These are phyloP conservation scores for Hanseniaspora opuntiae DNA, from an alignment of 805 yeast genomes.

Conservation along the genomic window DNA sequence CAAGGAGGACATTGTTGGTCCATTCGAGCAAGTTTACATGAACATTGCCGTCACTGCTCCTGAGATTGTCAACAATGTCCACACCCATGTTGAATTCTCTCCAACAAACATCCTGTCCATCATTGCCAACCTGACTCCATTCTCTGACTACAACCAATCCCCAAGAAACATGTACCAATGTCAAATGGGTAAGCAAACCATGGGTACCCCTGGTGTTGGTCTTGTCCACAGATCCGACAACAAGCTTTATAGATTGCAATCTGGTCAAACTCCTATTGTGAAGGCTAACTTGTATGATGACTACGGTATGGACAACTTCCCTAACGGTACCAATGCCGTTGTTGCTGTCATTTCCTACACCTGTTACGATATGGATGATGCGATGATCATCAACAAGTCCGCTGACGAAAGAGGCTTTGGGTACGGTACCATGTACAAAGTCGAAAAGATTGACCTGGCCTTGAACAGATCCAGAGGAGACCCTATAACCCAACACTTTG, in stretches of 20 bases:
- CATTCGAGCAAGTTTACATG: constrained; percentile 96
- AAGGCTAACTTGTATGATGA: constrained; percentile 87
- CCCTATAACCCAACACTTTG: constrained; percentile 86
- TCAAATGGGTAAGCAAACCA: constrained; percentile 99
- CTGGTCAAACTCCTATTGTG: constrained; percentile 95
- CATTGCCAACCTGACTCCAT: constrained; percentile 92
- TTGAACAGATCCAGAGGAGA: constrained; percentile 76
- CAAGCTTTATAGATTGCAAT: constrained; percentile 80
- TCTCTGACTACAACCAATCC: constrained; percentile 95
- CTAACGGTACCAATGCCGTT: constrained; percentile 95
- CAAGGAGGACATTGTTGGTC: constrained; percentile 80
- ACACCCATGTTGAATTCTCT: constrained; percentile 84
- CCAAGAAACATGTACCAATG: constrained; percentile 99
- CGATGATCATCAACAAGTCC: constrained; percentile 93
- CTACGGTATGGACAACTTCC: constrained; percentile 95
- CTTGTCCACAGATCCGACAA: constrained; percentile 84
- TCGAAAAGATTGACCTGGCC: constrained; percentile 76
- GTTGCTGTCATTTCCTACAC: constrained; percentile 98
- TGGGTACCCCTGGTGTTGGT: constrained; percentile 99
- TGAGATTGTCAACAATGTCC: constrained; percentile 69
- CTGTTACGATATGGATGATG: constrained; percentile 99
- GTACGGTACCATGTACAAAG: constrained; percentile 91
- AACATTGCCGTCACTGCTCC: constrained; percentile 87
- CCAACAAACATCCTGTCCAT: constrained; percentile 92
- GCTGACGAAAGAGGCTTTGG: constrained; percentile 98